Evolutionary conservation across 2,329 filamentous ascomycete genomes (phyloP).

Genomic region (Ophiostoma pallidulum): DNA sequence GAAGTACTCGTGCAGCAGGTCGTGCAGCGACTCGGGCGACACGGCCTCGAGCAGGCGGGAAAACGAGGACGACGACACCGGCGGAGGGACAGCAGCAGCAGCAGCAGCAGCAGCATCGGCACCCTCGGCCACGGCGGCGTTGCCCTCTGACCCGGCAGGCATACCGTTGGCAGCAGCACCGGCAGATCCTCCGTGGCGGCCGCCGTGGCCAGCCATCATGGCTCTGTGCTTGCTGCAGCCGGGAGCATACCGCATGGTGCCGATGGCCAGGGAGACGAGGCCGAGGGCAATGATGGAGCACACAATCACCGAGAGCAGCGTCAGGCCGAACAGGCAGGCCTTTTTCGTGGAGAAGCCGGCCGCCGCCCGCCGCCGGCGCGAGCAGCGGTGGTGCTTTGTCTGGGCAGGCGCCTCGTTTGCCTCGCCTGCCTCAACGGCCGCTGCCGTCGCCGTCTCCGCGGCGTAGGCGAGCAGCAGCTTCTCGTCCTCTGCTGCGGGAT

Average conservation of each 20-base stretch:
- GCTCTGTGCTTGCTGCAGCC: not conserved
- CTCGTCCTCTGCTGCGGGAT: conserved; percentile 11
- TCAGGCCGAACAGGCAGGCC: too few species aligned
- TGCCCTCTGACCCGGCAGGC: not conserved
- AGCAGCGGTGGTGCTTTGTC: not conserved
- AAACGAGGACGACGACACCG: conserved; percentile 12
- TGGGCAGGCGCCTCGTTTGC: too few species aligned
- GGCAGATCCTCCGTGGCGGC: too few species aligned
- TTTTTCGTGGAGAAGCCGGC: too few species aligned
- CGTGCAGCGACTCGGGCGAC: conserved; percentile 42
- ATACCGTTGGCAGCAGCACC: not conserved
- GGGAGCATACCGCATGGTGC: not conserved
- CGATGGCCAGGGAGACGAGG: not conserved
- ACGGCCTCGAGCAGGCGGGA: conserved; percentile 18
- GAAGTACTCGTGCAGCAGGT: conserved; percentile 54
- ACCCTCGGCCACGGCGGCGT: not conserved
- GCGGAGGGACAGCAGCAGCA: not conserved
- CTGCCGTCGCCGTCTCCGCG: conserved; percentile 2
- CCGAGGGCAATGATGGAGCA: not conserved
- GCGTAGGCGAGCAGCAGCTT: conserved; percentile 12
- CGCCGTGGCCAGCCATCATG: not conserved
- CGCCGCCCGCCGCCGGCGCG: too few species aligned
- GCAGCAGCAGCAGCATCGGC: not conserved
- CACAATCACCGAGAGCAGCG: too few species aligned
- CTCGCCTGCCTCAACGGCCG: not conserved